Base-by-base conservation (phyloP, 805 yeast species). In the Metschnikowia borealis region DNA sequence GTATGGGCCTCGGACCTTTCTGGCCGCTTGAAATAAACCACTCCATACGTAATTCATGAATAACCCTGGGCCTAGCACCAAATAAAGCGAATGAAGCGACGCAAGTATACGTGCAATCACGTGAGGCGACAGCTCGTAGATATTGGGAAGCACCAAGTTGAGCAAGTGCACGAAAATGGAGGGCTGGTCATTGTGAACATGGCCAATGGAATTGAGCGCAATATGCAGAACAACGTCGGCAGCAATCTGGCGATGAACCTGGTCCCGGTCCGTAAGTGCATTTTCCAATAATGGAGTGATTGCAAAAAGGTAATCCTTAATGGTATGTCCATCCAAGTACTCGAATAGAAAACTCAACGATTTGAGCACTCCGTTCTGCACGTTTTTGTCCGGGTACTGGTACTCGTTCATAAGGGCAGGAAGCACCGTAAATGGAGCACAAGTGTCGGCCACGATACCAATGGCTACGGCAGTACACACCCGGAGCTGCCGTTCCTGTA, bases 391-490 rank as follows among this genome's bases (percentile, higher is more conserved):
- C 0, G 96, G 97, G 2, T 88, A 85, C 48, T 95, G 77, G 65
- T 92, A 94, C 66, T 94, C 99, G 66, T 92, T 90, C 96, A 94
- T 87, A 46, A 94, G 71, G 0, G 96, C 96, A 0, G 99, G 99
- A 7, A 94, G 67, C 0, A 92, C 96, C 0, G 97, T 89, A 67
- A 87, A 94, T 0, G 98, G 96, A 0, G 89, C 81, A 66, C 98
- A 94, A 0, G 87, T 83, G 51, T 91, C 94, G 0, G 98, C 98
- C 7, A 94, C 96, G 58, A 94, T 90, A 35, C 96, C 99, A 56
- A 94, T 88, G 0, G 99, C 99, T 38, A 94, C 97, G 5, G 99
- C 97, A 0, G 98, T 89, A 65, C 97, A 92, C 7, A 94, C 96
- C 62, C 99, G 84, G 38, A 89, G 75, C 69, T 94, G 99, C 62